These are phyloP conservation scores for Euphorbia lathyris DNA, from an alignment of 345 rosid genomes.

Conservation along the genomic window DNA sequence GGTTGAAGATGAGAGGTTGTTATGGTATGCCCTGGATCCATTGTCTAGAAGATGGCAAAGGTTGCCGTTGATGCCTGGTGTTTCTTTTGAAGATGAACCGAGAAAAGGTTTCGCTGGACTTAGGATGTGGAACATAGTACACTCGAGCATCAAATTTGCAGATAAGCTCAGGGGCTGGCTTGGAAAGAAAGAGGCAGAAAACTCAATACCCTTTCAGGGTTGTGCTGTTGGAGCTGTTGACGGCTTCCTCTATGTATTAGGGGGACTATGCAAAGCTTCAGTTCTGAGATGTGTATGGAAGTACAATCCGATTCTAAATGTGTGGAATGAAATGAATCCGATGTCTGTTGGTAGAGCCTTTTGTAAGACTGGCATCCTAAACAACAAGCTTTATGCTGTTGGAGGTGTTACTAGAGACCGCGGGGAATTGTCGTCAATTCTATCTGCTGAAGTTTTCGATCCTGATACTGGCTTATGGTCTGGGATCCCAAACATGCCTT, in stretches of 20 bases:
- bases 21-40: constrained; percentile 91
- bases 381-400: constrained; percentile 76
- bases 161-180: constrained; percentile 67
- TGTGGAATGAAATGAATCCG: constrained; percentile 69
- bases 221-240: constrained; percentile 70
- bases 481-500: constrained; percentile 83
- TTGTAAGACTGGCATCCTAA: constrained; percentile 68
- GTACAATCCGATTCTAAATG: constrained; percentile 60
- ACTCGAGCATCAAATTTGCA: constrained; percentile 50
- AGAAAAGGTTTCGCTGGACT: constrained; percentile 44
- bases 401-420: constrained; percentile 74
- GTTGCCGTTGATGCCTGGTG: constrained; percentile 66
- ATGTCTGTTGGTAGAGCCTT: constrained; percentile 77
- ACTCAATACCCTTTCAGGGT: constrained; percentile 66
- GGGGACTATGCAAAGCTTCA: constrained; percentile 66
- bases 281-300: constrained; percentile 69
- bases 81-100: constrained; percentile 51
- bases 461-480: constrained; percentile 60
- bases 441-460: constrained; percentile 85
- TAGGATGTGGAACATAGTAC: constrained; percentile 56
- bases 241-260: constrained; percentile 79
- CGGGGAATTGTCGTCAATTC: constrained; percentile 73
- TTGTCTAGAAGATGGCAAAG: constrained; percentile 71
- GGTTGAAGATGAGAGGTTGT: constrained; percentile 57
- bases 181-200: constrained; percentile 47